Conservation (phyloP, 345 rosid genomes). For the Cardamine occulta region DNA sequence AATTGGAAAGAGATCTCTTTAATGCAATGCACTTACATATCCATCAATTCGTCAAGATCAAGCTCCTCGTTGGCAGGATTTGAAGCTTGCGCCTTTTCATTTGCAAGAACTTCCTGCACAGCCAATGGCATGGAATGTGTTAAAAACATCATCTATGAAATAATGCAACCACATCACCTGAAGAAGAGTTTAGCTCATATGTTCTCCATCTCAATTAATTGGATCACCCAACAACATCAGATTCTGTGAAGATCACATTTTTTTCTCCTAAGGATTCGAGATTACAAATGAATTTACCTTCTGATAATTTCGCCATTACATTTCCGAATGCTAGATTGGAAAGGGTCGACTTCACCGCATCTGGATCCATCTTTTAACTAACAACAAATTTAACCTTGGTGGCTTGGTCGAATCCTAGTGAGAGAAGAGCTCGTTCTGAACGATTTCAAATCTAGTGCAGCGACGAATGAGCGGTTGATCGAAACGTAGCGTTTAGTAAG, state of each 20-base stretch:
- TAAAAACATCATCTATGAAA: neutral
- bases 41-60: slow-evolving; percentile 94
- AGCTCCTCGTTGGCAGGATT: slow-evolving; percentile 54
- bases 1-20: slow-evolving; percentile 9
- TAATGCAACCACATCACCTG: too few relatives aligned
- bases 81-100: slow-evolving; percentile 52
- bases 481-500: too few relatives aligned
- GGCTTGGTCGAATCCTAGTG: neutral
- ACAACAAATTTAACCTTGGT: too few relatives aligned
- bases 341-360: slow-evolving; percentile 83
- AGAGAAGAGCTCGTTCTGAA: neutral
- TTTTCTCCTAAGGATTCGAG: too few relatives aligned
- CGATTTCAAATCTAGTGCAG: slow-evolving; percentile 27
- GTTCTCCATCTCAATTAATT: too few relatives aligned
- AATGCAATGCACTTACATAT: slow-evolving; percentile 53
- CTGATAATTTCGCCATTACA: slow-evolving; percentile 56
- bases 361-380: slow-evolving; percentile 65
- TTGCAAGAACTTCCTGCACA: slow-evolving; percentile 59
- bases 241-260: neutral
- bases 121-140: slow-evolving; percentile 12
- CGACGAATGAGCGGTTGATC: neutral
- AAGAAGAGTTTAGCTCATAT: too few relatives aligned
- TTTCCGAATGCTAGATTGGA: slow-evolving; percentile 87
- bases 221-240: too few relatives aligned
- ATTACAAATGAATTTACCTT: too few relatives aligned